These are phyloP conservation scores for Allium cepa DNA, from an alignment of 106 monocot genomes.

Conservation along the genomic window DNA sequence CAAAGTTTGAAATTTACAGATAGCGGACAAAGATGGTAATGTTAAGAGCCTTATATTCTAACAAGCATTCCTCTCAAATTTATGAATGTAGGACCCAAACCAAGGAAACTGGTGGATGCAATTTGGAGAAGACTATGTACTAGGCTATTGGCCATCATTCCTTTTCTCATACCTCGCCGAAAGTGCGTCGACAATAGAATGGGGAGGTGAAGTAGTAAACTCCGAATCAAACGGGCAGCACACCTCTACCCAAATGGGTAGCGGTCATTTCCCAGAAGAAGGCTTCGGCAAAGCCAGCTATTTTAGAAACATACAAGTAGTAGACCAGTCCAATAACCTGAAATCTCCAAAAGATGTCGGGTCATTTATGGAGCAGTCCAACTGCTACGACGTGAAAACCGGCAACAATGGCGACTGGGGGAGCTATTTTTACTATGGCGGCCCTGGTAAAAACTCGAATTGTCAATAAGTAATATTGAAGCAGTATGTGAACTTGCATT, in stretches of 20 bases:
- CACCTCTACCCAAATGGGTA: conserved; percentile 60
- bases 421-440: conserved; percentile 46
- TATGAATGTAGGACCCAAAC: conserved; percentile 28
- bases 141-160: conserved; percentile 55
- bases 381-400: conserved; percentile 44
- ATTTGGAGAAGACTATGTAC: conserved; percentile 36
- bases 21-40: too few species aligned
- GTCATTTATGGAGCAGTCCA: conserved; percentile 34
- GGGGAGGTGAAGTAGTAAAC: conserved; percentile 61
- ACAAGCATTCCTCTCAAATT: too few species aligned
- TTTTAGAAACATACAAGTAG: conserved; percentile 48
- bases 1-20: too few species aligned
- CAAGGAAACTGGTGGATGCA: conserved; percentile 57
- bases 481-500: neutral
- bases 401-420: conserved; percentile 42
- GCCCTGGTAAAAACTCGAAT: conserved; percentile 35
- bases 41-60: too few species aligned
- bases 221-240: conserved; percentile 40
- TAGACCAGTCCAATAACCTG: conserved; percentile 48
- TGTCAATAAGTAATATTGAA: conserved; percentile 20
- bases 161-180: conserved; percentile 41
- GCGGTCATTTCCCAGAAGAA: conserved; percentile 50
- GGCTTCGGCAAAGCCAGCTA: conserved; percentile 53
- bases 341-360: conserved; percentile 24
- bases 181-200: conserved; percentile 49